Evolutionary conservation across 805 yeast genomes (phyloP), one percentile per base, ranked within the genome.

Genomic region (Candida anglica): DNA sequence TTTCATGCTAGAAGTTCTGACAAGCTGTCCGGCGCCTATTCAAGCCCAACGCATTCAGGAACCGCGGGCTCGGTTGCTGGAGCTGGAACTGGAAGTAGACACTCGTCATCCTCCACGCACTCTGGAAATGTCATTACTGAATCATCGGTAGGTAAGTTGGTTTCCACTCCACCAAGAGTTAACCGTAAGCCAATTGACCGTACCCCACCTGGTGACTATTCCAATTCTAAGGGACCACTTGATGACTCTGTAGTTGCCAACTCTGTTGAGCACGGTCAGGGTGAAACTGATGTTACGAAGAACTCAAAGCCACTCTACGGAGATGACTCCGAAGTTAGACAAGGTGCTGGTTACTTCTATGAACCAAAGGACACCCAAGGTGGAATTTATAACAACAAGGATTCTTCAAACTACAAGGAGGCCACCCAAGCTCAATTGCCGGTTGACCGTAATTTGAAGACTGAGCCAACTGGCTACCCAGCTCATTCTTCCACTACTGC

Each of bases 321-420:
- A 18, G 50, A 59, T 36, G 60, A 53, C 27, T 63, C 67, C 18
- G 40, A 37, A 22, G 44, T 44, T 11, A 44, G 36, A 7, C 36
- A 48, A 22, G 68, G 67, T 19, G 40, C 46, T 8, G 68, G 68
- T 9, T 42, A 44, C 31, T 62, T 51, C 38, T 62, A 47, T 37
- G 57, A 60, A 31, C 66, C 68, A 9, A 48, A 41, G 38, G 66
- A 60, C 41, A 59, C 66, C 21, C 66, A 60, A 40, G 63, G 63
- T 17, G 62, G 64, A 15, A 37, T 46, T 30, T 53, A 53, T 36
- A 38, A 39, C 18, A 25, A 41, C 27, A 27, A 28, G 17, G 35
- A 32, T 22, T 33, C 29, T 22, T 32, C 25, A 11, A 27, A 23
- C 13, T 33, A 45, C 33, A 33, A 47, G n/a, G 63, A 57, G 25